Evolutionary conservation across 208 protist species (phyloP).

Genomic region (Trypanosoma theileri): DNA sequence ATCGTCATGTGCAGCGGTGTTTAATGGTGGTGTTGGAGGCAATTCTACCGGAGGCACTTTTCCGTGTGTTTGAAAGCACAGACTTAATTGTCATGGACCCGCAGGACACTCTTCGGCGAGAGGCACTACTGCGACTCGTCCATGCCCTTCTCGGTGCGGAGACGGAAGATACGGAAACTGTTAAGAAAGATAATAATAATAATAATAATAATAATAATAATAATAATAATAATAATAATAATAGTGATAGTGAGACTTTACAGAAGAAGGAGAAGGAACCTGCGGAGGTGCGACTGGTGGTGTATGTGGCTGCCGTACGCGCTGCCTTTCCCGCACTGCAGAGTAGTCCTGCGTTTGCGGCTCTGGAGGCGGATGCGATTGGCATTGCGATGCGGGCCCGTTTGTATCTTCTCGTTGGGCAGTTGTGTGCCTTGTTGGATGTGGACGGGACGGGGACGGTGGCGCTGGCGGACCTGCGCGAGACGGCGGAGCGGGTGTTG

Average conservation of each 20-base stretch:
- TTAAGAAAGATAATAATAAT: slow-evolving; percentile 21
- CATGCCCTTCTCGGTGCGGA: slow-evolving; percentile 55
- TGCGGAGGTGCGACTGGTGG: slow-evolving; percentile 54
- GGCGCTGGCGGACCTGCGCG: slow-evolving; percentile 51
- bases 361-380: slow-evolving; percentile 40
- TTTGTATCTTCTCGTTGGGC: slow-evolving; percentile 57
- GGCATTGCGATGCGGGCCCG: slow-evolving; percentile 58
- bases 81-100: slow-evolving; percentile 42
- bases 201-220: too few species aligned
- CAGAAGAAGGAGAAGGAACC: too few species aligned
- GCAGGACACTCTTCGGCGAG: slow-evolving; percentile 24
- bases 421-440: slow-evolving; percentile 77
- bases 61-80: slow-evolving; percentile 65
- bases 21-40: slow-evolving; percentile 72
- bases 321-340: slow-evolving; percentile 48
- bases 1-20: slow-evolving; percentile 46
- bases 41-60: slow-evolving; percentile 61
- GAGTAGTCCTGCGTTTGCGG: slow-evolving; percentile 44
- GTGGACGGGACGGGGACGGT: slow-evolving; percentile 56
- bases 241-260: too few species aligned
- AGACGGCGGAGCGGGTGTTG: slow-evolving; percentile 55
- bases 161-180: slow-evolving; percentile 33
- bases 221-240: too few species aligned
- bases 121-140: slow-evolving; percentile 43
- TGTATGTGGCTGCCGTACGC: slow-evolving; percentile 72